A percentile compares a stretch with the other conserved stretches of the same genome.
Evolutionary conservation across 306 rosid genomes (phyloP).

Genomic region (Potentilla sterilis): DNA sequence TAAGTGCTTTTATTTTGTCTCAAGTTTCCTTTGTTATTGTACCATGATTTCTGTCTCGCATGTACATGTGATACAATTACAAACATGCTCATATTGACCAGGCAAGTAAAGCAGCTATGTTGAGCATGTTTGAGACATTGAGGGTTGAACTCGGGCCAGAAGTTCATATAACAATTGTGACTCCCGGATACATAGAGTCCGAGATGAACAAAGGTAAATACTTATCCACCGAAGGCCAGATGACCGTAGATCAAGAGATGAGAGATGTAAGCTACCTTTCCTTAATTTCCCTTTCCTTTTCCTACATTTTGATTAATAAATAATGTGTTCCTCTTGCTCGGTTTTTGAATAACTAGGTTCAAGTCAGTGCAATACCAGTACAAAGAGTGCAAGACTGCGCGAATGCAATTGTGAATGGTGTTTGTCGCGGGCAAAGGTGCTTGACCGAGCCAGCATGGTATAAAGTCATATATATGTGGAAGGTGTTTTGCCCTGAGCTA

Average conservation of each 20-base stretch:
- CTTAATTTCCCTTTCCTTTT: background rate
- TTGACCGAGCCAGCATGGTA: slow-evolving; percentile 47
- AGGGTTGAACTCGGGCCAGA: slow-evolving; percentile 53
- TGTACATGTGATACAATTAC: background rate
- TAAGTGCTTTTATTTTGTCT: background rate
- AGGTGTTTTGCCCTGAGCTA: slow-evolving; percentile 40
- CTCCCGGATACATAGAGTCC: slow-evolving; percentile 55
- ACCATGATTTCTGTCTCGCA: background rate
- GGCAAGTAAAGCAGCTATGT: slow-evolving; percentile 71
- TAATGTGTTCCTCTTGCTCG: background rate
- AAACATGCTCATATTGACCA: slow-evolving; percentile 12
- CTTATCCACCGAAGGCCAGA: slow-evolving; percentile 31
- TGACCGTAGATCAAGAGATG: slow-evolving; percentile 42
- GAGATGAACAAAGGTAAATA: slow-evolving; percentile 48
- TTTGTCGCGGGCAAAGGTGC: slow-evolving; percentile 33
- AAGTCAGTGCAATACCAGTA: slow-evolving; percentile 25
- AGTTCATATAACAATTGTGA: slow-evolving; percentile 54
- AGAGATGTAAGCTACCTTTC: slow-evolving; percentile 49
- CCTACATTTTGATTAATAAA: background rate
- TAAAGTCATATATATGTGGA: slow-evolving; percentile 28
- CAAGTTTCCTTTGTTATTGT: background rate
- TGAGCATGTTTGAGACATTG: slow-evolving; percentile 52
- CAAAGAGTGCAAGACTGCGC: slow-evolving; percentile 27
- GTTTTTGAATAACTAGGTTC: slow-evolving; percentile 8
- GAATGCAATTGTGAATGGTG: slow-evolving; percentile 28